These are phyloP conservation scores for Glycine soja DNA, from an alignment of 306 rosid genomes.

Conservation along the genomic window DNA sequence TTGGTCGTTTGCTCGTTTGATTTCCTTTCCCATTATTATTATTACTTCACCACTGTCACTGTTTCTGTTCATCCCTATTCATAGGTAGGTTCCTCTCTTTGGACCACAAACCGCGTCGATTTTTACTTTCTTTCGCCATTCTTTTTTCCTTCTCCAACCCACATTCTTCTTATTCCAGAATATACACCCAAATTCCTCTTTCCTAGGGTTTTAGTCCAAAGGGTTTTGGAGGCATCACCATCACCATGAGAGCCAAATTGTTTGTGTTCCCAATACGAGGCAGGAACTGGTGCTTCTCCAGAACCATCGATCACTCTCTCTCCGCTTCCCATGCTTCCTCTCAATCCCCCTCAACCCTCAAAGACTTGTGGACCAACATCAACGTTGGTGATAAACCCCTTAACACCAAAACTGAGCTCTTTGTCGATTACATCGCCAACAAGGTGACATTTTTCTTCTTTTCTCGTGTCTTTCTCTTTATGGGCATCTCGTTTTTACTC, in stretches of 20 bases:
- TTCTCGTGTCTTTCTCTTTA: conserved; percentile 18
- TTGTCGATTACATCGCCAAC: conserved; percentile 62
- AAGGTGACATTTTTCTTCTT: conserved; percentile 55
- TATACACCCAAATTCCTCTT: background rate
- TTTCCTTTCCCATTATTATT: no score
- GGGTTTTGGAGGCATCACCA: background rate
- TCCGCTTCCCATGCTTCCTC: conserved; percentile 47
- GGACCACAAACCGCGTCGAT: no score
- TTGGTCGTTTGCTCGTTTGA: no score
- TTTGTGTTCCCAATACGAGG: conserved; percentile 87
- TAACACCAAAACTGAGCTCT: conserved; percentile 70
- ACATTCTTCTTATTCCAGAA: background rate
- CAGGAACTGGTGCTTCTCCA: conserved; percentile 83
- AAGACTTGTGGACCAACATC: conserved; percentile 61
- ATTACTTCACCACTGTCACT: background rate
- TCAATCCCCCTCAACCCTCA: conserved; percentile 67
- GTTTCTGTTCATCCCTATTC: background rate
- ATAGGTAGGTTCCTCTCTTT: background rate
- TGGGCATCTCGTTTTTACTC: background rate
- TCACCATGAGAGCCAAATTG: conserved; percentile 82
- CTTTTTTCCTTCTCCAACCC: background rate
- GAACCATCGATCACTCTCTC: conserved; percentile 61
- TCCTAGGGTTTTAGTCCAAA: conserved; percentile 35
- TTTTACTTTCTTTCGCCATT: background rate
- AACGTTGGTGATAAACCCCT: conserved; percentile 50